Base-by-base conservation (phyloP, 31 red algal species). In the Bonnemaisonia californica region DNA sequence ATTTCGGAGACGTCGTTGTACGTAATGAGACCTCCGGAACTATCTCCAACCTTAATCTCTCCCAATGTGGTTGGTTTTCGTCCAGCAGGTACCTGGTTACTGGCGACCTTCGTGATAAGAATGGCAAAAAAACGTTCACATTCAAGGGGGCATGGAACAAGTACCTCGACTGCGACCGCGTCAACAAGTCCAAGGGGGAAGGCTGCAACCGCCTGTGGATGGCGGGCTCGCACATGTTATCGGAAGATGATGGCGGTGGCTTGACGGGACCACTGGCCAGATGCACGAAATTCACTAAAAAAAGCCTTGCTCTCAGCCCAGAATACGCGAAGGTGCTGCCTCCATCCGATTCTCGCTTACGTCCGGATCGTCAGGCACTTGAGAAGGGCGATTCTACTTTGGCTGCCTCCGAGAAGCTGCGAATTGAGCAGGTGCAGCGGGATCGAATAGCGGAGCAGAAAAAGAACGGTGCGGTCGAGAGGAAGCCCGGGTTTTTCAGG, bases 341-440 rank as follows among this genome's bases (percentile, higher is more conserved):
- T 0, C 91, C 91, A 11, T 86, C 86, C n/a, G 95, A 98, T 71
- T 94, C 95, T n/a, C 77, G 95, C 12, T 64, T 88, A 26, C 83
- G 95, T 58, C 91, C 95, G 19, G 95, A 98, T 70, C 82, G 90
- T 34, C 60, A 64, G n/a, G 85, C 90, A 2, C 82, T 98, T 51
- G 86, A 92, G 27, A 73, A 68, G 37, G 88, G 89, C 23, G 88
- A 94, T 76, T 72, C 64, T 56, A 68, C 76, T 0, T 54, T 45
- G 30, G 90, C 95, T 5, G 76, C 90, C 5, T 79, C 54, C 24
- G 87, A 94, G 8, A 98, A 98, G 69, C 33, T 89, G 42, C 73
- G 91, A 1, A 62, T 98, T 23, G 95, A 98, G 73, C 91, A 94
- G 55, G 69, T 91, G 56, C 95, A 98, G 63, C 83, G 95, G 47